phyloP scores from a whole-genome alignment of 257 asterid genomes.

The Lavandula angustifolia region DNA sequence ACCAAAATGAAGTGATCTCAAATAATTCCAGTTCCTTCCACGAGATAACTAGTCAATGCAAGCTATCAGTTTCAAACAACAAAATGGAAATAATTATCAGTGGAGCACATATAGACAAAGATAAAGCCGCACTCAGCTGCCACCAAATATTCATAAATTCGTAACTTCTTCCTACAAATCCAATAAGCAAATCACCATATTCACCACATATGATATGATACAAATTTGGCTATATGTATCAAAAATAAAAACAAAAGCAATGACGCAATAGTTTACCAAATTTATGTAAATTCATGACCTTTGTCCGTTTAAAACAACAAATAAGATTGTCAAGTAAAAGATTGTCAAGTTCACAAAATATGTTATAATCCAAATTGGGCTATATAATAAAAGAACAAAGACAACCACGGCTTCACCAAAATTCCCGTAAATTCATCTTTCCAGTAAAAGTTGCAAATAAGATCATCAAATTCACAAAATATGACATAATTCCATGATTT shows the following conservation, averaged over 20 bases:
- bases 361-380: slow-evolving; percentile 2
- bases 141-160: background rate
- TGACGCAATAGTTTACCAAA: background rate
- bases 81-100: slow-evolving; percentile 5
- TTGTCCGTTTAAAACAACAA: background rate
- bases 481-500: slow-evolving; percentile 25
- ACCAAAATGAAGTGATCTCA: background rate
- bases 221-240: background rate
- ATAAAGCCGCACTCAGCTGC: background rate
- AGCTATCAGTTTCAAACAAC: background rate
- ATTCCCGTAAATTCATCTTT: background rate
- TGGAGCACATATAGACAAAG: slow-evolving; percentile 10
- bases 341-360: no score
- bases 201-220: slow-evolving; percentile 17
- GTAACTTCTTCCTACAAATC: background rate
- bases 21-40: background rate
- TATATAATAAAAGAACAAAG: background rate
- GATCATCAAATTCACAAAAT: slow-evolving; percentile 12
- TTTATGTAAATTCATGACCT: background rate
- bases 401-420: slow-evolving; percentile 6
- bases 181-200: background rate
- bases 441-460: slow-evolving; percentile 3
- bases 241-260: slow-evolving; percentile 3
- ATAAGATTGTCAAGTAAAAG: no score
- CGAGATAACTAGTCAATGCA: background rate